phyloP scores from a whole-genome alignment of 768 basidiomycete species.

The Pleurotus cornucopiae region DNA sequence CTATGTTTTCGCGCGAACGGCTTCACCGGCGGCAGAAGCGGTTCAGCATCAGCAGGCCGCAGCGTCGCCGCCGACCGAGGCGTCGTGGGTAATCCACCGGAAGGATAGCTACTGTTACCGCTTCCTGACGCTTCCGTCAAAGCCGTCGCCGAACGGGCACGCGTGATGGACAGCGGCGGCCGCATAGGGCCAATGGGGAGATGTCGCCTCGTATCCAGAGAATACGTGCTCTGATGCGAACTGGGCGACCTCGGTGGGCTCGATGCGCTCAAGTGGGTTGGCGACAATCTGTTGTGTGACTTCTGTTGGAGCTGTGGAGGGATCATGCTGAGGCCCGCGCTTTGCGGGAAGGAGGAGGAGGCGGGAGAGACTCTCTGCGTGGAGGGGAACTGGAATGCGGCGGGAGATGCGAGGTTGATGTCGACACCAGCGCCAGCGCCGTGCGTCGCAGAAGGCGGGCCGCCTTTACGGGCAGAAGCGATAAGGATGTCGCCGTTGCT shows the following conservation, averaged over 20 bases:
- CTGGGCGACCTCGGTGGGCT: conserved; percentile 23
- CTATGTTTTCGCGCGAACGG: conserved; percentile 38
- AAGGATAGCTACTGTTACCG: conserved; percentile 3
- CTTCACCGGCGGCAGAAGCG: conserved; percentile 33
- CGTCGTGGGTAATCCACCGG: conserved; percentile 2
- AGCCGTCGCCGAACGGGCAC: conserved; percentile 40
- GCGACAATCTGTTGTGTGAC: conserved; percentile 22
- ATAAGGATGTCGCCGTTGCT: conserved; percentile 30
- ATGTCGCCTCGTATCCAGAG: conserved; percentile 40
- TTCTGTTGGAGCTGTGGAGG: conserved; percentile 16
- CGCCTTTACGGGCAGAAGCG: conserved; percentile 10
- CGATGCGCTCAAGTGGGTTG: conserved; percentile 25
- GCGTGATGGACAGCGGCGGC: conserved; percentile 29
- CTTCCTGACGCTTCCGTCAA: conserved; percentile 23
- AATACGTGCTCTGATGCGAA: conserved; percentile 54
- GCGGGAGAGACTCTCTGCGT: conserved; percentile 13
- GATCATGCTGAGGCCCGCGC: conserved; percentile 11
- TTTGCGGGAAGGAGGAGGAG: conserved; percentile 6
- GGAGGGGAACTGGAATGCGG: conserved; percentile 40
- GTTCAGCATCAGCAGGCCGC: conserved; percentile 1
- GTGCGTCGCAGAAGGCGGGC: background rate
- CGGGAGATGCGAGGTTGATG: conserved; percentile 28
- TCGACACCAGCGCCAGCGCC: conserved; percentile 14
- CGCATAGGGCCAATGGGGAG: conserved; percentile 16
- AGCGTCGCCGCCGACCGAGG: conserved; percentile 4